A percentile compares a stretch with the other conserved stretches of the same genome.
Evolutionary conservation across 768 basidiomycete genomes (phyloP).

Genomic region (Dentipellis fragilis): DNA sequence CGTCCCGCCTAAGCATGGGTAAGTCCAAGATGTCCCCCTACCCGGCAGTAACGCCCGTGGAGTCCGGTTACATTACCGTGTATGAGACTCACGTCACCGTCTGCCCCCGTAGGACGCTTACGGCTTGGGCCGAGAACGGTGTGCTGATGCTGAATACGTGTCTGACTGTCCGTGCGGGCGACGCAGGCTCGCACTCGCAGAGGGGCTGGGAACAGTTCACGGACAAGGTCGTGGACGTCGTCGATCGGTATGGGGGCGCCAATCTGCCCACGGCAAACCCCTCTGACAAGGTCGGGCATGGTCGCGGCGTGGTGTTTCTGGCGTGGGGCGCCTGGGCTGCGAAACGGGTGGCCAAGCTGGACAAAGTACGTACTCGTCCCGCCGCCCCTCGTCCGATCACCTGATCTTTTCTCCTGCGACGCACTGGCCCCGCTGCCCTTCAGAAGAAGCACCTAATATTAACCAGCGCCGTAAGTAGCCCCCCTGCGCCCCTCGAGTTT

Average conservation of each 20-base stretch:
- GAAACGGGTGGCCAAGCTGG: constrained; percentile 70
- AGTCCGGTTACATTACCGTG: neutral
- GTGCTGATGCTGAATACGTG: constrained; percentile 91
- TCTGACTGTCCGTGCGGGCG: constrained; percentile 70
- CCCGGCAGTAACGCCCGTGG: neutral
- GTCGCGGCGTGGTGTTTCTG: constrained; percentile 76
- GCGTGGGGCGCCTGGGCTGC: constrained; percentile 87
- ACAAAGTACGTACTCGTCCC: constrained; percentile 40
- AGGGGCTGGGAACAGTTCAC: constrained; percentile 93
- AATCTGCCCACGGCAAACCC: constrained; percentile 36
- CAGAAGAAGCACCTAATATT: constrained; percentile 77
- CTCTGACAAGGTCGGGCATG: constrained; percentile 36
- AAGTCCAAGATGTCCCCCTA: constrained; percentile 20
- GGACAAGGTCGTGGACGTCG: constrained; percentile 66
- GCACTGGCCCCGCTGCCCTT: neutral
- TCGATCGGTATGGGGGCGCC: constrained; percentile 68
- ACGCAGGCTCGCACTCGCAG: constrained; percentile 73
- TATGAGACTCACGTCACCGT: neutral
- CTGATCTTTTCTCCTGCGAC: neutral
- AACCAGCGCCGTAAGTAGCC: constrained; percentile 53
- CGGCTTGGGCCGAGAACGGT: constrained; percentile 73
- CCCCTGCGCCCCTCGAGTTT: neutral
- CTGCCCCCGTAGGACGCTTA: constrained; percentile 52
- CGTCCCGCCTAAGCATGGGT: constrained; percentile 77
- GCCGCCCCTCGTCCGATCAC: neutral